Conservation (phyloP, 257 asterid genomes). For the Coffea canephora region DNA sequence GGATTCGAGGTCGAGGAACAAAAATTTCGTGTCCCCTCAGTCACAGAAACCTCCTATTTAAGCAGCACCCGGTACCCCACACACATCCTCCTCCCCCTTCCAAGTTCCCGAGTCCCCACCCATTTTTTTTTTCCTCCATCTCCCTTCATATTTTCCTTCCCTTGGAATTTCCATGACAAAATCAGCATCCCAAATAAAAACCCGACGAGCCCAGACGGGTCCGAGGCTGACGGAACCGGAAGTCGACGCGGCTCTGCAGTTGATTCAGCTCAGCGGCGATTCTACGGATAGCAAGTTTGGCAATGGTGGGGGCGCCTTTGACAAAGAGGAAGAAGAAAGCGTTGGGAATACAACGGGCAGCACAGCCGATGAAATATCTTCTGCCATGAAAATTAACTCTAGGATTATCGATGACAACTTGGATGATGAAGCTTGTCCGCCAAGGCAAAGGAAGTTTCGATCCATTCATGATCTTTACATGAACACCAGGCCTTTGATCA, state of each 20-base stretch:
- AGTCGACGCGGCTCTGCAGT: conserved; percentile 64
- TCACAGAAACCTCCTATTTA: conserved; percentile 1
- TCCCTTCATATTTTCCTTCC: conserved; percentile 4
- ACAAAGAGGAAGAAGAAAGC: conserved; percentile 29
- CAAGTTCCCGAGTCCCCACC: background rate
- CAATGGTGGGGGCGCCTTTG: background rate
- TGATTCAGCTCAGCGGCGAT: conserved; percentile 77
- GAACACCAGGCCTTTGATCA: conserved; percentile 31
- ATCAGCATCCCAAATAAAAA: conserved; percentile 14
- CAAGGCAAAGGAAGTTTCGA: conserved; percentile 44
- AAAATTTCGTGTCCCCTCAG: conserved; percentile 8
- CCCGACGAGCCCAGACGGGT: conserved; percentile 27
- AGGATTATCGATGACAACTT: conserved; percentile 14
- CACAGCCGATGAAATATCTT: conserved; percentile 38
- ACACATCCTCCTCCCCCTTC: background rate
- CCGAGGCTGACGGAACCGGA: conserved; percentile 48
- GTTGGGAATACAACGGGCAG: conserved; percentile 30
- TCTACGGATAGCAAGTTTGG: conserved; percentile 16
- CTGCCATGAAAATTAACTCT: conserved; percentile 8
- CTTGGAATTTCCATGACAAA: conserved; percentile 28
- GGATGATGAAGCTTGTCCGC: conserved; percentile 23
- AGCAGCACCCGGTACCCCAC: background rate
- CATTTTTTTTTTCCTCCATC: background rate
- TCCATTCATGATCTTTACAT: conserved; percentile 44
- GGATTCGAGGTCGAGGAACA: conserved; percentile 1